phyloP scores from a whole-genome alignment of 768 basidiomycete genomes.

The Xerocomellus intermedius region DNA sequence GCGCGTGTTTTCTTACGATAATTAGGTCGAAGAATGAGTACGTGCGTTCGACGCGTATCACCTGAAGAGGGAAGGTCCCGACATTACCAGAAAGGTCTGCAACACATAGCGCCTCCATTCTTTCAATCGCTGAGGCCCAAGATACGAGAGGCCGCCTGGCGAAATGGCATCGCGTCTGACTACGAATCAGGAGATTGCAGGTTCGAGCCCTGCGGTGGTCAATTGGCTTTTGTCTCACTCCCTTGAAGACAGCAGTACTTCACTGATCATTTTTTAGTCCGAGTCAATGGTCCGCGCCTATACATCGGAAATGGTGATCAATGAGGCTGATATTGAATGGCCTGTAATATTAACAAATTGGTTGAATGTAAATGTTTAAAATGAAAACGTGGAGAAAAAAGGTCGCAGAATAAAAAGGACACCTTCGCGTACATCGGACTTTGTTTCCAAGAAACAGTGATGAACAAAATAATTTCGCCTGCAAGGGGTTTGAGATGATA shows the following conservation, averaged over 20 bases:
- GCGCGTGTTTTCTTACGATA: not conserved
- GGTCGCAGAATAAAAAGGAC: no score
- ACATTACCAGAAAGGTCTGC: not conserved
- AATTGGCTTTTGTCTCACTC: slow-evolving; percentile 18
- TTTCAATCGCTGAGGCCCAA: not conserved
- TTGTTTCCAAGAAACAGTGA: not conserved
- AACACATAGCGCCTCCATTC: not conserved
- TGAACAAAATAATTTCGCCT: not conserved
- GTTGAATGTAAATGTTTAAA: no score
- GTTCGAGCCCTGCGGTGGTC: slow-evolving; percentile 91
- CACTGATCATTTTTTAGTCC: not conserved
- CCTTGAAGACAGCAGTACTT: no score
- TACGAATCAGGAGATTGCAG: slow-evolving; percentile 95
- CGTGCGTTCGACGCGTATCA: not conserved
- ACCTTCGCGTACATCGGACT: no score
- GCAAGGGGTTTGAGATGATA: not conserved
- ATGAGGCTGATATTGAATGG: not conserved
- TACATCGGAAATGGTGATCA: not conserved
- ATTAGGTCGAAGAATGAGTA: not conserved
- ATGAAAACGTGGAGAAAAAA: no score
- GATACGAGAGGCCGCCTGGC: slow-evolving; percentile 64
- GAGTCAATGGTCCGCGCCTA: not conserved
- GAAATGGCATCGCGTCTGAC: slow-evolving; percentile 95
- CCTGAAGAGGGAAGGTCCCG: not conserved
- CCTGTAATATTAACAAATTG: not conserved